Percentiles rank a stretch among this genome's conserved stretches.
Evolutionary conservation across 2,329 filamentous ascomycete genomes (phyloP).

Genomic region (Trichophyton equinum): DNA sequence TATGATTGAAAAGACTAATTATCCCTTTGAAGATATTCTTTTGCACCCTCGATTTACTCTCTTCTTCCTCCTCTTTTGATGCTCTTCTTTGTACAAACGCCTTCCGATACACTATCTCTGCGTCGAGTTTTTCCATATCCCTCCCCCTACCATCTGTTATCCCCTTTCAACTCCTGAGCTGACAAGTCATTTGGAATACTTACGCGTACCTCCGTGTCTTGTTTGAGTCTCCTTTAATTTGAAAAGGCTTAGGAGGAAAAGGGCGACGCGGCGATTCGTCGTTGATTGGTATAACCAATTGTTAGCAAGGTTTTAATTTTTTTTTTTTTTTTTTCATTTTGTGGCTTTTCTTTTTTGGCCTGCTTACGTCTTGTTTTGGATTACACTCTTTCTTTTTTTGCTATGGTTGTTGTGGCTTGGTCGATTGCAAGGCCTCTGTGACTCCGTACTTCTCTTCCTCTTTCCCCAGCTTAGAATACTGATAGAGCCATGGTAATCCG

Average conservation of each 20-base stretch:
- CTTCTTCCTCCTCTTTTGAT: no score
- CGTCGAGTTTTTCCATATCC: not conserved
- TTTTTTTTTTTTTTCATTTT: not conserved
- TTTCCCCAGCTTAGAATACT: not conserved
- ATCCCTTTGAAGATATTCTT: not conserved
- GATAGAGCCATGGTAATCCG: not conserved
- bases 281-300: not conserved
- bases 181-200: not conserved
- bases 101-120: not conserved
- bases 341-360: not conserved
- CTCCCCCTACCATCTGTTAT: not conserved
- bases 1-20: not conserved
- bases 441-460: not conserved
- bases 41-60: not conserved
- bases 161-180: not conserved
- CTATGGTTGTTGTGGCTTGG: slow-evolving; percentile 1
- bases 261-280: not conserved
- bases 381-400: not conserved
- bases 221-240: not conserved
- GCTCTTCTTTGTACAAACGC: not conserved
- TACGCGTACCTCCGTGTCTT: not conserved
- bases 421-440: not conserved
- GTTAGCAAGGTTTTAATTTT: slow-evolving; percentile 1
- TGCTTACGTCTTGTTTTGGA: not conserved
- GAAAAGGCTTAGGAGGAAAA: not conserved